These are phyloP conservation scores for Fagopyrum esculentum DNA, from an alignment of 148 eudicot genomes.

Conservation along the genomic window DNA sequence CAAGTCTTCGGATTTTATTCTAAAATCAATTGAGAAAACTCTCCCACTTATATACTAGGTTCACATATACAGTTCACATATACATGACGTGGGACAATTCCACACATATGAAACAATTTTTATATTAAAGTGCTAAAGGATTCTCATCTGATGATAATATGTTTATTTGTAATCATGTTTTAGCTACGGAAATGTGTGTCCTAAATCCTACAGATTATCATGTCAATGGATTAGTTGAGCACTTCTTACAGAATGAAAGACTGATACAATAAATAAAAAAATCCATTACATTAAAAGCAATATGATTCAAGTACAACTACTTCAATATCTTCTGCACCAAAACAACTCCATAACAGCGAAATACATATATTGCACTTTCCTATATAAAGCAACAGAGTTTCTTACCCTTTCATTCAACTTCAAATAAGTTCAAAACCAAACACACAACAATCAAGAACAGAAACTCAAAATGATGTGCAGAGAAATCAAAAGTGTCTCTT, in stretches of 20 bases:
- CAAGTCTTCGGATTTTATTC: too few species aligned
- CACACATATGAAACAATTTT: too few species aligned
- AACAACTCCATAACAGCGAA: not conserved
- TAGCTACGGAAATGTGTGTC: too few species aligned
- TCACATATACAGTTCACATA: too few species aligned
- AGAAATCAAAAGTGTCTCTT: not conserved
- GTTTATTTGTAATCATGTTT: too few species aligned
- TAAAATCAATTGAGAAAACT: too few species aligned
- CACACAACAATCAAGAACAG: not conserved
- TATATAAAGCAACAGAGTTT: conserved; percentile 6
- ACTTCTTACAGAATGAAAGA: not conserved
- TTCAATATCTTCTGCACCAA: conserved; percentile 9
- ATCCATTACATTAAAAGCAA: not conserved
- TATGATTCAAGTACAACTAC: conserved; percentile 14
- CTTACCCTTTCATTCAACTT: not conserved
- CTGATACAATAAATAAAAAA: not conserved
- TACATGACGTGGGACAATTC: too few species aligned
- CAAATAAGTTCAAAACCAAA: not conserved
- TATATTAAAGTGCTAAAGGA: too few species aligned
- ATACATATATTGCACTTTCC: not conserved
- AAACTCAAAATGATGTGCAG: not conserved
- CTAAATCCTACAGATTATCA: too few species aligned
- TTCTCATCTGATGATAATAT: too few species aligned
- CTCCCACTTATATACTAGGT: too few species aligned
- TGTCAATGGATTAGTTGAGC: conserved; percentile 7